Conservation (phyloP, 2,329 filamentous ascomycete genomes). For the Colletotrichum chrysophilum region DNA sequence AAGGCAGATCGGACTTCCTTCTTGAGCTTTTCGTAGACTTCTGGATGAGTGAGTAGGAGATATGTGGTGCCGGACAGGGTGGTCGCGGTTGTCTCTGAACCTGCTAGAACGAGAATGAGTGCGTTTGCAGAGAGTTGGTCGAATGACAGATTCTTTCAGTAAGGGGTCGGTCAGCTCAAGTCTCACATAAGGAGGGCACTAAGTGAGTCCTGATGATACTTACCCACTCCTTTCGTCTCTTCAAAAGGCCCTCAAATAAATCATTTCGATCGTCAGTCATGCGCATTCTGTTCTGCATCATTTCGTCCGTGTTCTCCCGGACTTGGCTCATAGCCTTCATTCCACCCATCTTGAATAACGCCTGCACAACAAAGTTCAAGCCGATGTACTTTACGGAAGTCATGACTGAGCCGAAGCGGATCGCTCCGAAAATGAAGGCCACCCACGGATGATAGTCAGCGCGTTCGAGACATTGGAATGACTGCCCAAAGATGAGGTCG, state of each 20-base stretch:
- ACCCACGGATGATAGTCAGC: slow-evolving; percentile 31
- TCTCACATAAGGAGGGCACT: not conserved
- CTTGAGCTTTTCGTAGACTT: slow-evolving; percentile 31
- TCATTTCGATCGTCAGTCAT: not conserved
- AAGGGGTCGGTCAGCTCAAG: not conserved
- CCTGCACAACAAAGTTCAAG: not conserved
- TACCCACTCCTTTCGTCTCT: slow-evolving; percentile 15
- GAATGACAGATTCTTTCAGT: slow-evolving; percentile 22
- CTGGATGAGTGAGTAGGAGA: slow-evolving; percentile 37
- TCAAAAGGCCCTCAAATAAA: slow-evolving; percentile 23
- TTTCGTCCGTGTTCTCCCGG: not conserved
- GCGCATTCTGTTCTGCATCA: not conserved
- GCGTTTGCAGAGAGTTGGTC: slow-evolving; percentile 20
- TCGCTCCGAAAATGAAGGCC: slow-evolving; percentile 22
- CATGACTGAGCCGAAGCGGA: not conserved
- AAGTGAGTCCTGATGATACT: fast-evolving
- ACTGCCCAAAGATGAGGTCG: slow-evolving; percentile 32
- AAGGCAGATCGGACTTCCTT: slow-evolving; percentile 46
- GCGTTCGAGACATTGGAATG: slow-evolving; percentile 29
- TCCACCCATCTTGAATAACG: not conserved
- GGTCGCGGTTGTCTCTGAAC: slow-evolving; percentile 52
- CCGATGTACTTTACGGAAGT: not conserved
- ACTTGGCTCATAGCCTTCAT: not conserved
- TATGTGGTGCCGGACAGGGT: slow-evolving; percentile 45
- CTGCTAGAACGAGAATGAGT: slow-evolving; percentile 35